Evolutionary conservation across 2,329 filamentous ascomycete genomes (phyloP).

Genomic region (Penicillium sp.): DNA sequence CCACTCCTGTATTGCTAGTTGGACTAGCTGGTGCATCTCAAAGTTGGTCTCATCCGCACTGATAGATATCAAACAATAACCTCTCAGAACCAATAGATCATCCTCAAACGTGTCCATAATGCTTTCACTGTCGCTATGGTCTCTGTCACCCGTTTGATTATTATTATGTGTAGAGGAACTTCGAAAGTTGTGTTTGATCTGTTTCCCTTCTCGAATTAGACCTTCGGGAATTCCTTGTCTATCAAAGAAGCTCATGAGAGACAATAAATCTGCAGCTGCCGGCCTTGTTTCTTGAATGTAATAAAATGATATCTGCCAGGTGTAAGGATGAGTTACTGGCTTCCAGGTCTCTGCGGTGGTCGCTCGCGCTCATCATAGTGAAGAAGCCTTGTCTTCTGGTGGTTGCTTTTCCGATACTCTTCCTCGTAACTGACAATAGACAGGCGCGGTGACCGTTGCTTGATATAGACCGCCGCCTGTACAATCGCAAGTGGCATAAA

Average conservation of each 20-base stretch:
- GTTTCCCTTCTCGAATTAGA: not conserved
- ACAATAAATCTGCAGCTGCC: conserved; percentile 28
- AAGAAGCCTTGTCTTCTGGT: conserved; percentile 27
- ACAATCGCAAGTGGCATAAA: conserved; percentile 33
- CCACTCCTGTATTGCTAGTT: conserved; percentile 12
- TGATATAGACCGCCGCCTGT: conserved; percentile 34
- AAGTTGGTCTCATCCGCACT: not conserved
- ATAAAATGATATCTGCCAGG: conserved; percentile 37
- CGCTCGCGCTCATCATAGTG: conserved; percentile 24
- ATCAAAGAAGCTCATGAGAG: conserved; percentile 32
- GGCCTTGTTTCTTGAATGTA: conserved; percentile 22
- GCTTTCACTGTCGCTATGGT: not conserved
- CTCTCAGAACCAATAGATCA: conserved; percentile 1
- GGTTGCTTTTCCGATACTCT: conserved; percentile 25
- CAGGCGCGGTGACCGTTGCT: not conserved
- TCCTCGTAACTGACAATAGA: conserved; percentile 28
- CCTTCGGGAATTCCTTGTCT: conserved; percentile 21
- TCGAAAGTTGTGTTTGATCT: not conserved
- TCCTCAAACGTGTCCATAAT: not conserved
- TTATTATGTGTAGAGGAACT: no score
- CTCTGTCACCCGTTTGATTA: not conserved
- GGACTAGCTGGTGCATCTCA: conserved; percentile 11
- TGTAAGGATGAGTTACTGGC: conserved; percentile 28
- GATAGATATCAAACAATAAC: conserved; percentile 6
- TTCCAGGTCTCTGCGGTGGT: conserved; percentile 20